Evolutionary conservation across 1,139 yeast species (phyloP), one percentile per base, ranked within the genome.

Genomic region (Debaryomyces nepalensis): DNA sequence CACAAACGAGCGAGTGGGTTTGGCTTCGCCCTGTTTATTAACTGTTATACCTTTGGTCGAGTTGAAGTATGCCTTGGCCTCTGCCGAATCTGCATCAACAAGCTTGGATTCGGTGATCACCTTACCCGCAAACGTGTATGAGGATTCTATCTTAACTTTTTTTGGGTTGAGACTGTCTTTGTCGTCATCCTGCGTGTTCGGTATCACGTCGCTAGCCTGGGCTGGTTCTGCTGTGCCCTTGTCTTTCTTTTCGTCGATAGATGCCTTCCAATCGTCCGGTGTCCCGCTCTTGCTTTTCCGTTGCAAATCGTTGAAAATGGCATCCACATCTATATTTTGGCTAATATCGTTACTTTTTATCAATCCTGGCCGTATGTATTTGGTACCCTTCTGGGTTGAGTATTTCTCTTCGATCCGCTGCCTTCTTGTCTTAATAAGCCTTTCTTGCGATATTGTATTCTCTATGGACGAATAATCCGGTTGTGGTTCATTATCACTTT

Each of bases 71-170:
- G 93, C 97, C 47, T 80, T 81, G 1, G 95, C 98, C 60, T 87
- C 97, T 5, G 93, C 95, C 3, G 96, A 86, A 41, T 81, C 74
- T 7, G 77, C 77, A 40, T 81, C 85, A 2, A 93, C 97, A 58
- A 76, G 70, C 60, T 87, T 88, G 44, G 85, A 83, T 55, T 90
- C 96, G 0, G 85, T 79, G 4, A 87, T 75, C 4, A 81, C 73
- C 52, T 86, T 86, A 2, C 98, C 98, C 0, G 99, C 99, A 73
- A 90, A 93, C 41, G 87, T 85, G 59, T 88, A 91, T 5, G 84
- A 79, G 43, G 95, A 75, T 47, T 81, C 82, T 42, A 93, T 91
- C 51, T 81, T 79, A 42, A 93, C 77, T 58, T 76, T 75, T 38
- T 79, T 79, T 26, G 70, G 66, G 12, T 70, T 58, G 12, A 43